Percentiles rank a stretch among this genome's conserved stretches.
Evolutionary conservation across 1,139 yeast species (phyloP).

Genomic region (Kodamaea fungicola): DNA sequence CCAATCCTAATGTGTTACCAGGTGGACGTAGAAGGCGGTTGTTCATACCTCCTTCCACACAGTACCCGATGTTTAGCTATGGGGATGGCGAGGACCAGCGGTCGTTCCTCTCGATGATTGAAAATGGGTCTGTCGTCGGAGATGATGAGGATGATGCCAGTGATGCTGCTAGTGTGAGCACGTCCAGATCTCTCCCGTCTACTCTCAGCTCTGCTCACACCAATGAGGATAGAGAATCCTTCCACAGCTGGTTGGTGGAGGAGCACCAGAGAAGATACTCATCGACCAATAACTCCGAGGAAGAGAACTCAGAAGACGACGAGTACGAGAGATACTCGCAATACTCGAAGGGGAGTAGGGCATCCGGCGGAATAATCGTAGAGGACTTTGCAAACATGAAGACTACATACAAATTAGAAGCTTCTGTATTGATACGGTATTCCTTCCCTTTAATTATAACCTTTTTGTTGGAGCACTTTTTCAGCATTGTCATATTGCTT

Average conservation of each 20-base stretch:
- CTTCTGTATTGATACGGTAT: slow-evolving; percentile 47
- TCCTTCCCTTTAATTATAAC: slow-evolving; percentile 65
- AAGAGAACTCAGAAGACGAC: slow-evolving; percentile 11
- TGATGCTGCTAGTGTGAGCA: slow-evolving; percentile 51
- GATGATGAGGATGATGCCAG: slow-evolving; percentile 41
- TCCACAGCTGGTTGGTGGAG: slow-evolving; percentile 58
- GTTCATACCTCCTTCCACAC: slow-evolving; percentile 71
- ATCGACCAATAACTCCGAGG: slow-evolving; percentile 19
- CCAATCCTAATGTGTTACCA: slow-evolving; percentile 39
- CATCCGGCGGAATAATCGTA: slow-evolving; percentile 17
- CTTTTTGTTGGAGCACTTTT: slow-evolving; percentile 67
- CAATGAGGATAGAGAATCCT: slow-evolving; percentile 52
- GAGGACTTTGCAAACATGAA: slow-evolving; percentile 41
- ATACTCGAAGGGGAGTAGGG: neutral
- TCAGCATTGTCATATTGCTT: slow-evolving; percentile 65
- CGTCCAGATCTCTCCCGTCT: slow-evolving; percentile 63
- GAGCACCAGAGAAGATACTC: slow-evolving; percentile 63
- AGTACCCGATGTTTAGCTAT: slow-evolving; percentile 62
- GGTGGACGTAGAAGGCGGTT: slow-evolving; percentile 41
- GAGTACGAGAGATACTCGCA: slow-evolving; percentile 2
- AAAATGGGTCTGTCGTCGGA: slow-evolving; percentile 37
- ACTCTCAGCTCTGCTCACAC: slow-evolving; percentile 49
- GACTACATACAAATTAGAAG: slow-evolving; percentile 47
- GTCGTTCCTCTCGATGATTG: slow-evolving; percentile 52
- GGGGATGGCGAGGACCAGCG: slow-evolving; percentile 63